Evolutionary conservation across 1,284 basidiomycete genomes (phyloP), one percentile per base, ranked within the genome.

Genomic region (Malassezia caprae): DNA sequence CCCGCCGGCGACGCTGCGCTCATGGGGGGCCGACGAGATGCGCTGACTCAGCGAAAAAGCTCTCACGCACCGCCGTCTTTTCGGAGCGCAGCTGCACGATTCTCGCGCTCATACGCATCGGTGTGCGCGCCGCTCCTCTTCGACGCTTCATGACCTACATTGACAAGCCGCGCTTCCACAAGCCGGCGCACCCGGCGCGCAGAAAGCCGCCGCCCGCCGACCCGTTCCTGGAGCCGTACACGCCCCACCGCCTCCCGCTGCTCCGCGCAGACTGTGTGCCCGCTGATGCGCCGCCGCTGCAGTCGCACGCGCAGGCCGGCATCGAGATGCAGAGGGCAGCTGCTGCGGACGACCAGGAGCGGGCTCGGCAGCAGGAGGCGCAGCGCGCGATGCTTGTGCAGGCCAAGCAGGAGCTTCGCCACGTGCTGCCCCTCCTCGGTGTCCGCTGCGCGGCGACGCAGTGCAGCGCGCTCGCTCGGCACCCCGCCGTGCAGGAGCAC

Each of bases 121-220:
- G 41, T 42, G 41, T 42, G 41, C 37, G 37, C 19, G 19, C 37
- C 37, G 37, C 19, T 21, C 19, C 19, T 39, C 17, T 39, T 15
- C 19, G 17, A 2, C n/a, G 37, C 15, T 15, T 19, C 24, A 19
- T 24, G 44, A 35, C 34, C 7, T 51, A 51, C 40, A 48, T 57
- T 28, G 55, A 57, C 23, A 57, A 52, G 45, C 55, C 55, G 6
- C 49, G 55, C 8, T 57, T 57, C 24, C 45, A 57, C 35, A 51
- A 52, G 19, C 49, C 55, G 6, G 40, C 35, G 27, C 39, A 57
- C 17, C 55, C 55, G 8, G 43, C 55, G 27, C 48, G 55, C 11
- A 26, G 21, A 6, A 51, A 52, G 23, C 35, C 50, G 27, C 32
- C 31, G 30, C 34, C 37, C 2, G 43, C 17, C 3, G 50, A 57